These are phyloP conservation scores for Phaeomoniella chlamydospora DNA, from an alignment of 2,329 filamentous ascomycete species.

Conservation along the genomic window DNA sequence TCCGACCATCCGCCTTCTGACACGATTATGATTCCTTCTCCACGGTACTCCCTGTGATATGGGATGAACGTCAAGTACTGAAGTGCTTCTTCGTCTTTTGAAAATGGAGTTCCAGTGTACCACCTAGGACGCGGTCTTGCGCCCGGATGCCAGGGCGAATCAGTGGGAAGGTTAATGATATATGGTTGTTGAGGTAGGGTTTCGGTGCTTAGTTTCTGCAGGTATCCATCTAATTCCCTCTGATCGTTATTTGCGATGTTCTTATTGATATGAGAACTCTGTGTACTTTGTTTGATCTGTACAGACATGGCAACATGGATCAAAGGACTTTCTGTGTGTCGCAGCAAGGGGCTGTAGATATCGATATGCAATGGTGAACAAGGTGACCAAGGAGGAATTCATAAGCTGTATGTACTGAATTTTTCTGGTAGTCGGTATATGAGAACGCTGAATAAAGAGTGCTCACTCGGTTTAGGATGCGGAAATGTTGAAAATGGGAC, in stretches of 20 bases:
- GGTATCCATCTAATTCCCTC: constrained; percentile 13
- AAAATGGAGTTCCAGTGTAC: constrained; percentile 37
- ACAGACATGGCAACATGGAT: not conserved
- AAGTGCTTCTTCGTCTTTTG: constrained; percentile 38
- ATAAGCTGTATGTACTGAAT: no score
- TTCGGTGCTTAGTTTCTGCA: constrained; percentile 24
- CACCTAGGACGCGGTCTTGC: constrained; percentile 28
- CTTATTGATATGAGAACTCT: not conserved
- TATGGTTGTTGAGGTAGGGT: constrained; percentile 29
- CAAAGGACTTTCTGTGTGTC: no score
- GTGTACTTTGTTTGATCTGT: not conserved
- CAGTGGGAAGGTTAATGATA: constrained; percentile 29
- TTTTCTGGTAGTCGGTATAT: no score
- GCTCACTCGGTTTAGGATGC: no score
- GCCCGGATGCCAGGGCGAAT: constrained; percentile 28
- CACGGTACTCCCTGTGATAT: constrained; percentile 34
- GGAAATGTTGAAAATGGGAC: no score
- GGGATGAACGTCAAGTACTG: constrained; percentile 50
- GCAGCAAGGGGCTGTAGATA: no score
- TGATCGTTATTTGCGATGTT: not conserved
- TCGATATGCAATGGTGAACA: no score
- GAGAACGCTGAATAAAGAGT: no score
- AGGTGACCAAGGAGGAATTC: no score
- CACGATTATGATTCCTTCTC: constrained; percentile 35
- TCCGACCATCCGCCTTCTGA: constrained; percentile 37